Base-by-base conservation (phyloP, 2,329 filamentous ascomycete species). In the Botrytis squamosa region DNA sequence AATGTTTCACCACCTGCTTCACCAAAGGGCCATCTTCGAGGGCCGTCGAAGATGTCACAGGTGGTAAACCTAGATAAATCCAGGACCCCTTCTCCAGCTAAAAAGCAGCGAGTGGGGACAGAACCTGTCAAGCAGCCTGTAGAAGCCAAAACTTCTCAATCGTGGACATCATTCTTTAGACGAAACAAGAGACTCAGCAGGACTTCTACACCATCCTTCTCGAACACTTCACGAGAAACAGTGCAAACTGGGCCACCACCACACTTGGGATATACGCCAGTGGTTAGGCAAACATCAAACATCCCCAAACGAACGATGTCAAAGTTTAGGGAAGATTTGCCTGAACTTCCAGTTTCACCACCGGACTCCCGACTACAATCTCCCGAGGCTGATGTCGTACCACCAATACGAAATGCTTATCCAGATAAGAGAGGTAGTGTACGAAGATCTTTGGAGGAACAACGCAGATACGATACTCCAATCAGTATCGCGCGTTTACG, bases 291-390 rank as follows among this genome's bases (percentile, higher is more conserved):
- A 74, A 73, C 77, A 70, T 78, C 84, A 20, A 83, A 83, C 12
- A 81, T 91, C 9, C 92, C 94, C 9, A 92, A 92, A 79, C 90
- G 95, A 73, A 96, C 94, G 6, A 91, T 93, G 82, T 98, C 95
- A 55, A 95, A 93, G 73, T 98, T 98, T 84, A 89, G 93, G 67
- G 95, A 98, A 84, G 94, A 98, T 80, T 86, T 98, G 20, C 95
- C 94, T 6, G 95, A 98, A 80, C 87, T 94, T 70, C 92, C 93
- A 2, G 83, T 95, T 20, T 96, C 94, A n/a, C 93, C 94, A 16
- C 93, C 94, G 14, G 92, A 93, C 75, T 97, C 94, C 0, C 88
- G 92, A 40, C 85, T 95, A 40, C 92, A 94, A 75, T 95, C 94
- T 0, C 93, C 93, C 1, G 93, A 94, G 78, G 88, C 86, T 18